phyloP scores from a whole-genome alignment of 169 alveolate species.

The Cystoisospora suis region DNA sequence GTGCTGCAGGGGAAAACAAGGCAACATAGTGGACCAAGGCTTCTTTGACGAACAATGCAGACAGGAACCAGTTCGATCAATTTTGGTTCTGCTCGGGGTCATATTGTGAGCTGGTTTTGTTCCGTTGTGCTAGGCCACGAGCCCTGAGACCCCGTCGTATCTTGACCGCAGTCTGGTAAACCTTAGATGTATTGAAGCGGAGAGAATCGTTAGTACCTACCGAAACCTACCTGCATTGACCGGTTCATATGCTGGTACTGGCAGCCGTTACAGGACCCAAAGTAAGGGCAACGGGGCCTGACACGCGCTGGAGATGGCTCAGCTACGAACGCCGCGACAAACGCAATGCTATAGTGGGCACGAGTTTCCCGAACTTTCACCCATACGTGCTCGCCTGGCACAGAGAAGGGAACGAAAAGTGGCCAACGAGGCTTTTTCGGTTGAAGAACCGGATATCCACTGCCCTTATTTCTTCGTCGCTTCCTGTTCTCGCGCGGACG shows the following conservation, averaged over 20 bases:
- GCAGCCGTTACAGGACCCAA: slow-evolving; percentile 16
- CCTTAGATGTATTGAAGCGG: too few species aligned
- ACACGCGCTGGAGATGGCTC: slow-evolving; percentile 1
- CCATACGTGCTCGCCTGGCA: slow-evolving; percentile 10
- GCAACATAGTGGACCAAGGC: not conserved
- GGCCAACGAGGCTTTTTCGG: not conserved
- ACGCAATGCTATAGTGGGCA: not conserved
- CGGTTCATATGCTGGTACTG: slow-evolving; percentile 43
- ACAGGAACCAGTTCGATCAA: too few species aligned
- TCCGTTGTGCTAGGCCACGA: not conserved
- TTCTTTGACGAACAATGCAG: too few species aligned
- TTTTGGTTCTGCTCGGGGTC: too few species aligned
- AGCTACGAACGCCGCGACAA: not conserved
- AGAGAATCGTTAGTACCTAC: too few species aligned
- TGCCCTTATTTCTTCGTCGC: not conserved
- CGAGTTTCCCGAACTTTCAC: not conserved
- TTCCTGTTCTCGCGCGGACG: not conserved
- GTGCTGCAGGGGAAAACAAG: not conserved
- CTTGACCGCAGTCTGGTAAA: not conserved
- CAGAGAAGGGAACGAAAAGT: not conserved
- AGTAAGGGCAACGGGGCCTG: not conserved
- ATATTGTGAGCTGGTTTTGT: too few species aligned
- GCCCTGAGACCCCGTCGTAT: not conserved
- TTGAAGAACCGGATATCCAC: too few species aligned
- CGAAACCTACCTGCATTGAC: not conserved